Evolutionary conservation across 2,329 filamentous ascomycete species (phyloP), one percentile per base, ranked within the genome.

Genomic region (Penicillium sumatraense): DNA sequence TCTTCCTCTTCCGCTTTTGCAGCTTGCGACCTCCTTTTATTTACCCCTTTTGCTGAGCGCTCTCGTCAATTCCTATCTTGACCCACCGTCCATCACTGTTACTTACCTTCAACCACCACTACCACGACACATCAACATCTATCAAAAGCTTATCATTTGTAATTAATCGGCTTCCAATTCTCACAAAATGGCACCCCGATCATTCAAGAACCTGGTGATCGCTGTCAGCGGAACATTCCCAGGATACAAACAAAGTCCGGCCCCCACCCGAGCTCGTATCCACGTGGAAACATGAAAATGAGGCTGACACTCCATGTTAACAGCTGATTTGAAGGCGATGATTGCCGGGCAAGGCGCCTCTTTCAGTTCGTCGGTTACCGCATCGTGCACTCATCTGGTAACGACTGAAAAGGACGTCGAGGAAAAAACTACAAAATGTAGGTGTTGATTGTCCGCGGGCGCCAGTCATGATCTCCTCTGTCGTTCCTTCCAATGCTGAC

Each of bases 201-300:
- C 59, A 13, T 71, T 75, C 41, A 70, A 71, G 44, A 59, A 66
- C 0, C 49, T 66, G 7, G 59, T 75, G 5, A 75, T 90, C 41
- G 82, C 81, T 20, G 68, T 89, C 23, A 86, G 83, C 53, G 88
- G 88, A 56, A 82, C 81, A 5, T 86, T 90, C 61, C 73, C 80
- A 1, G 75, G 77, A 5, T 71, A 77, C 23, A 82, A 79, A 3
- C 86, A 89, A 61, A 68, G 75, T 76, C 62, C 59, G 64, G 51
- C 27, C 23, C 27, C 21, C 24, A 35, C 57, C 49, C 46, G 27
- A 41, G 49, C 35, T 44, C 18, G 40, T 24, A 36, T 14, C 45
- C 33, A 48, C 44, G 54, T 63, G 50, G 26, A 63, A 54, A 54
- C 51, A 53, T 54, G 40, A 41, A 54, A 42, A 54, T 58, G 55